Evolutionary conservation across 2,329 filamentous ascomycete species (phyloP).

Genomic region (Talaromyces sp.): DNA sequence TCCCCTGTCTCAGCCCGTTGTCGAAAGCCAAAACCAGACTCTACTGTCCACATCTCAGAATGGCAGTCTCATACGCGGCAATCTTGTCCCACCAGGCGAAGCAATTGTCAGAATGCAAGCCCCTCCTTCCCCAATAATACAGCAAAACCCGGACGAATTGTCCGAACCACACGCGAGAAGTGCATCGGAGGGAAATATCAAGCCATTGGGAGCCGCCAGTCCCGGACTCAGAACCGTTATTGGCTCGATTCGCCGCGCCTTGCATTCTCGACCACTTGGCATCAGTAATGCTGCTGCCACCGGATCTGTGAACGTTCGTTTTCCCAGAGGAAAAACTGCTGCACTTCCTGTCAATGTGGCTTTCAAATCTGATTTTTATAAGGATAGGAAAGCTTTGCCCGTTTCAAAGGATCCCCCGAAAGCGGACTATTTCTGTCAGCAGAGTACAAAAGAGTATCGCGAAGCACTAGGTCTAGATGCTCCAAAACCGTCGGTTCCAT

Average conservation of each 20-base stretch:
- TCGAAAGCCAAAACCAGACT: conserved; percentile 35
- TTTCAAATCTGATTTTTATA: conserved; percentile 41
- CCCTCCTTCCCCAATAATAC: conserved; percentile 43
- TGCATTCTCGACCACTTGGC: conserved; percentile 57
- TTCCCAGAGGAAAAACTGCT: conserved; percentile 36
- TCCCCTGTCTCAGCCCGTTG: conserved; percentile 46
- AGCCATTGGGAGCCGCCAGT: conserved; percentile 23
- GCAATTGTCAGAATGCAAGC: conserved; percentile 69
- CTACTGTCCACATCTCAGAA: conserved; percentile 64
- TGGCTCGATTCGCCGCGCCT: conserved; percentile 75
- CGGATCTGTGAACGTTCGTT: conserved; percentile 28
- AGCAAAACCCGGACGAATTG: conserved; percentile 25
- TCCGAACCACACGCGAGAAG: conserved; percentile 25
- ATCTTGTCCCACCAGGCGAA: conserved; percentile 75
- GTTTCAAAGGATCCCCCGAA: conserved; percentile 52
- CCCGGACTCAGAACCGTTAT: conserved; percentile 82
- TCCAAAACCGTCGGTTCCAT: conserved; percentile 14
- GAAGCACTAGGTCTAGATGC: conserved; percentile 65
- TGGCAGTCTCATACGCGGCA: conserved; percentile 82
- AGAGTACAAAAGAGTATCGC: conserved; percentile 73
- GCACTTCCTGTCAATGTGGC: conserved; percentile 42
- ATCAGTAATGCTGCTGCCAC: conserved; percentile 29
- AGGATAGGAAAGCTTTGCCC: conserved; percentile 32
- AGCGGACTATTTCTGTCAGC: conserved; percentile 78
- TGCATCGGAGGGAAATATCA: conserved; percentile 24